These are phyloP conservation scores for Syzygium oleosum DNA, from an alignment of 345 rosid genomes.

Conservation along the genomic window DNA sequence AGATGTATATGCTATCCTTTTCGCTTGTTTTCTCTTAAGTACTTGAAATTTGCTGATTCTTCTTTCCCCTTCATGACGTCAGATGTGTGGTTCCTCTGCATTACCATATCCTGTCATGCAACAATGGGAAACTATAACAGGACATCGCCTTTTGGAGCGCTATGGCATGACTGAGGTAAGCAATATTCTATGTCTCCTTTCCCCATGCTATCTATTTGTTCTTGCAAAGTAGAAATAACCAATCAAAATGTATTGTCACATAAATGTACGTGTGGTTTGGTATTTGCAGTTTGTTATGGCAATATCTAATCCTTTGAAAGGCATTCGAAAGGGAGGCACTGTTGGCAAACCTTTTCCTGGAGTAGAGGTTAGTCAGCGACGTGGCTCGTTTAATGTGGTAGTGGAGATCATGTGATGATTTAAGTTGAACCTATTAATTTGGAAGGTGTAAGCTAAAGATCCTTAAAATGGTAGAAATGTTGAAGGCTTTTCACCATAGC, in stretches of 20 bases:
- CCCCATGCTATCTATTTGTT: not conserved
- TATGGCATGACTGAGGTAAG: constrained; percentile 97
- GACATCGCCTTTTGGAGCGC: constrained; percentile 92
- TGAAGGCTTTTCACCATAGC: not conserved
- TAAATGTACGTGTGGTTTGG: not conserved
- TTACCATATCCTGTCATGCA: constrained; percentile 94
- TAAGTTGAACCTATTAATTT: not conserved
- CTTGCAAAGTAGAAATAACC: not conserved
- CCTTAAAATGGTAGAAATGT: not conserved
- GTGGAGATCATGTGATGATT: not conserved
- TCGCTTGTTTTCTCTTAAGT: not conserved
- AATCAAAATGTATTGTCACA: not conserved
- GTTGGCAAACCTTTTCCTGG: constrained; percentile 97
- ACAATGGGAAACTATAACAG: constrained; percentile 91
- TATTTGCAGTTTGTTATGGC: constrained; percentile 82
- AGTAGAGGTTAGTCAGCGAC: constrained; percentile 54
- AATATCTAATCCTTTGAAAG: constrained; percentile 79
- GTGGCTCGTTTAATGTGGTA: not conserved
- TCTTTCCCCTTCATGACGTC: not conserved
- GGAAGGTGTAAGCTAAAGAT: not conserved
- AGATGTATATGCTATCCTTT: not conserved
- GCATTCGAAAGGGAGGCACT: constrained; percentile 79
- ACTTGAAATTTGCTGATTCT: not conserved
- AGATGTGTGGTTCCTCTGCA: constrained; percentile 99
- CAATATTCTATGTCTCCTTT: not conserved